Evolutionary conservation across 352 stramenopile genomes (phyloP).

Genomic region (Vaucheria bursata): DNA sequence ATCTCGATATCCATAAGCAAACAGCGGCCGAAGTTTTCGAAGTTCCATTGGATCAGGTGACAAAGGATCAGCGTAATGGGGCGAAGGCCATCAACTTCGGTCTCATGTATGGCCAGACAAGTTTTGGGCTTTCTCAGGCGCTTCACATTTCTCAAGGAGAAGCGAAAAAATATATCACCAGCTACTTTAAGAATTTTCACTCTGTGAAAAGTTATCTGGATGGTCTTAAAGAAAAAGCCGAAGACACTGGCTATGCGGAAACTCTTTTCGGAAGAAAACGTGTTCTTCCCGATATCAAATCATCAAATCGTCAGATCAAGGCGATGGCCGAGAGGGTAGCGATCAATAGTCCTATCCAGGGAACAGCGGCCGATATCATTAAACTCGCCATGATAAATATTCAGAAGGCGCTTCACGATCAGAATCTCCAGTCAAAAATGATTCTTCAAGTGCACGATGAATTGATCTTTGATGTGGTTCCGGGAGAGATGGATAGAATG

Average conservation of each 20-base stretch:
- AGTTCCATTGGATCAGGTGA: background rate
- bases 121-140: background rate
- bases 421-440: background rate
- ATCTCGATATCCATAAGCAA: slow-evolving; percentile 19
- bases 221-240: background rate
- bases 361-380: slow-evolving; percentile 44
- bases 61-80: background rate
- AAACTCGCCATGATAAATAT: slow-evolving; percentile 44
- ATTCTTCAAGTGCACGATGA: slow-evolving; percentile 50
- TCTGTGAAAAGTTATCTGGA: background rate
- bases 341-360: slow-evolving; percentile 43
- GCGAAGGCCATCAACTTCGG: slow-evolving; percentile 21
- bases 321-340: slow-evolving; percentile 41
- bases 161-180: background rate
- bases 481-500: background rate
- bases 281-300: background rate
- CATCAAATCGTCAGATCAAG: background rate
- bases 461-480: slow-evolving; percentile 41
- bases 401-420: background rate
- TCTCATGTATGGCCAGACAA: background rate
- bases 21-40: slow-evolving; percentile 3
- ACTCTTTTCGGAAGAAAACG: background rate
- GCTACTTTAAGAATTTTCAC: background rate
- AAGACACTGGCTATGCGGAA: background rate
- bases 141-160: background rate